Evolutionary conservation across 2,329 filamentous ascomycete genomes (phyloP).

Genomic region (Ceratocystis eucalypticola): DNA sequence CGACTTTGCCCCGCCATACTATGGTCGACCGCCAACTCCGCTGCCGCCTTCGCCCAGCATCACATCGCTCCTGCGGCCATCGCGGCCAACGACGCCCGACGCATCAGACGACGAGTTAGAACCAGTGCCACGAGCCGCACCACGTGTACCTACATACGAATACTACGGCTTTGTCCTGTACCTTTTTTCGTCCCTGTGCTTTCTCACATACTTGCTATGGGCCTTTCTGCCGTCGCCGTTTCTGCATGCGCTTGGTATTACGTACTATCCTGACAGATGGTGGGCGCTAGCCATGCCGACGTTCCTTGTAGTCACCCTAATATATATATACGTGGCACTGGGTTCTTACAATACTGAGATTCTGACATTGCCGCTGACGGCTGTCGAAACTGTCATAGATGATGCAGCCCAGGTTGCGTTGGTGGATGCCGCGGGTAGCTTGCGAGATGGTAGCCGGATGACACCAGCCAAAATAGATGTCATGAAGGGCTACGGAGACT

Average conservation of each 20-base stretch:
- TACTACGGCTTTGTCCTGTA: conserved; percentile 99
- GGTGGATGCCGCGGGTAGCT: conserved; percentile 55
- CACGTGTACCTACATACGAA: conserved; percentile 96
- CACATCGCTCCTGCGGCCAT: conserved; percentile 79
- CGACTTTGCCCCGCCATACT: conserved; percentile 71
- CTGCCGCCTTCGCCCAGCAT: conserved; percentile 84
- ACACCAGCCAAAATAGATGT: conserved; percentile 28
- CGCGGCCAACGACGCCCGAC: conserved; percentile 85
- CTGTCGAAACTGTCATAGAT: conserved; percentile 82
- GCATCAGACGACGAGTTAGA: conserved; percentile 75
- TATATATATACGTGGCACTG: conserved; percentile 90
- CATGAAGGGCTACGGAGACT: conserved; percentile 25
- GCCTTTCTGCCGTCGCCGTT: conserved; percentile 85
- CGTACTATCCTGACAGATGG: conserved; percentile 96
- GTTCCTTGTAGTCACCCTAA: conserved; percentile 73
- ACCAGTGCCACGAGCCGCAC: conserved; percentile 67
- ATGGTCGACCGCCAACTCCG: conserved; percentile 90
- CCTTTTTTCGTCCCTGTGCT: conserved; percentile 70
- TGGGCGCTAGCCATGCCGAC: conserved; percentile 88
- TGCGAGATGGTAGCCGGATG: conserved; percentile 28
- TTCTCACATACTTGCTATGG: conserved; percentile 64
- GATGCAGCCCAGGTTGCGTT: conserved; percentile 75
- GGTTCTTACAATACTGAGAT: conserved; percentile 83
- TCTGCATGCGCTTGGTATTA: conserved; percentile 81
- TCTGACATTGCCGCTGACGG: conserved; percentile 65